Percentiles rank a stretch among this genome's conserved stretches.
Conservation (phyloP, 129 eudicot genomes). For the Centella asiatica region DNA sequence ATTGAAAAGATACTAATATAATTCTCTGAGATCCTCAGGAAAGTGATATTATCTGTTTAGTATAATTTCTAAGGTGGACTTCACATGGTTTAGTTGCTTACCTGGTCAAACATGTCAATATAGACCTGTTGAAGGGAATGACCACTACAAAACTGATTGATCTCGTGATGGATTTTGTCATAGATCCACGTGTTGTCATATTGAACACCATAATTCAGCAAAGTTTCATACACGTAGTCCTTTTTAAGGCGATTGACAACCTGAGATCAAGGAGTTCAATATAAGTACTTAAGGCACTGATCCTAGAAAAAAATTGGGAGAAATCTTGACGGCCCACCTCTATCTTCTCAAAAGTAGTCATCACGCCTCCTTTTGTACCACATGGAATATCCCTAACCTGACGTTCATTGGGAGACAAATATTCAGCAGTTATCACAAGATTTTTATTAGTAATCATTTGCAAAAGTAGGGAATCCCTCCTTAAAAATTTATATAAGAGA, state of each 20-base stretch:
- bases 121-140: constrained; percentile 97
- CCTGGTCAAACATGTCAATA: constrained; percentile 99
- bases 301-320: no score
- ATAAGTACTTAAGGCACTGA: constrained; percentile 12
- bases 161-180: constrained; percentile 96
- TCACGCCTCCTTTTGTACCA: constrained; percentile 96
- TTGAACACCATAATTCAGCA: constrained; percentile 75
- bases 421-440: constrained; percentile 3
- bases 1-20: not conserved
- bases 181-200: constrained; percentile 97
- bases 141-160: constrained; percentile 91
- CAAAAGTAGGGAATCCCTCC: constrained; percentile 6
- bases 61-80: not conserved
- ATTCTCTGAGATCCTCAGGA: not conserved
- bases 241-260: constrained; percentile 88
- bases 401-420: constrained; percentile 12
- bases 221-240: constrained; percentile 71
- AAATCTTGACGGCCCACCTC: constrained; percentile 43
- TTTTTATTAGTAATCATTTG: not conserved
- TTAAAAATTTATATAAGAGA: not conserved
- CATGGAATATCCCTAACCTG: constrained; percentile 97
- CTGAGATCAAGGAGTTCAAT: constrained; percentile 27
- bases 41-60: not conserved
- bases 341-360: constrained; percentile 85
- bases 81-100: constrained; percentile 15